Evolutionary conservation across 768 basidiomycete species (phyloP), one percentile per base, ranked within the genome.

Genomic region (Trametes coccinea): DNA sequence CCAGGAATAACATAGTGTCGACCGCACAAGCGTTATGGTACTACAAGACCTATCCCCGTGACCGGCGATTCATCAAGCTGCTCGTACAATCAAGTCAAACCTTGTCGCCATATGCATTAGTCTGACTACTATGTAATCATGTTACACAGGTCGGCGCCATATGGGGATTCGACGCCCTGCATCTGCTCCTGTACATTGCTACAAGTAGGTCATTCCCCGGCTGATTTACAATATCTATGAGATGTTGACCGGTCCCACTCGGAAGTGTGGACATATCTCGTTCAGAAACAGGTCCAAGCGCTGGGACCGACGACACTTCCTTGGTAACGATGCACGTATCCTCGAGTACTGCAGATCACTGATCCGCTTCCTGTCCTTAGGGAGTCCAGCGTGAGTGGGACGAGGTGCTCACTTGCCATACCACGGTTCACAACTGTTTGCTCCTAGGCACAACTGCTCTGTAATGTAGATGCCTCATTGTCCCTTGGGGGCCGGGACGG

Each of bases 41-140:
- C 40, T 58, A 53, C 61, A 58, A 22, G 52, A 56, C 53, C 5
- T 63, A 63, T 14, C 61, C 61, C 9, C 45, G 27, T 5, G 61
- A 63, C 49, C 34, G 61, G 52, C 54, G 39, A 13, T 63, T 50
- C 46, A 29, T 62, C 43, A 56, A 53, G 30, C 40, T 41, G 34
- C 48, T 62, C 16, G 61, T 62, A 14, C 13, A 55, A 37, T 5
- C 5, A 37, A 37, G 34, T 37, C 34, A 37, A 37, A 37, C 34
- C 22, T 22, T 22, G 22, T 22, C 22, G 22, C 22, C 22, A 22
- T 22, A 22, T 22, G 22, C 22, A 22, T 22, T 22, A 22, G 22
- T 22, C 22, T 22, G 22, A 22, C 22, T 22, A 22, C 22, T 22
- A 22, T 22, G 22, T 22, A 22, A 22, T 22, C 22, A 22, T 22